Percentiles rank a stretch among this genome's conserved stretches.
Evolutionary conservation across 2,329 filamentous ascomycete genomes (phyloP).

Genomic region (Bipolaris victoriae): DNA sequence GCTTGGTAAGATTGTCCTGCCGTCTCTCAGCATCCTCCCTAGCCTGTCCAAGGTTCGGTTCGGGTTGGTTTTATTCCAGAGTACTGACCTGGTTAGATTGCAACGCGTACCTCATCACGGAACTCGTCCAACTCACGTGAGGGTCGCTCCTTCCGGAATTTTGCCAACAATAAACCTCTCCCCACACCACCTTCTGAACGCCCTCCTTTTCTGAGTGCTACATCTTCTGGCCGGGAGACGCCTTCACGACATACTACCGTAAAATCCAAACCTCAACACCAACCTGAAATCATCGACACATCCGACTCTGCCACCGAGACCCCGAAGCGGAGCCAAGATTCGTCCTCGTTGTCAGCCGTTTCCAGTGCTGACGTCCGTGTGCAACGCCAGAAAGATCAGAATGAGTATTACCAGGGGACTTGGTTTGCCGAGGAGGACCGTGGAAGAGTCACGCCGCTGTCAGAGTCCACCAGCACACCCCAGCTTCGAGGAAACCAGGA

Average conservation of each 20-base stretch:
- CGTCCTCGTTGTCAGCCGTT: slow-evolving; percentile 14
- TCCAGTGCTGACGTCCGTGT: slow-evolving; percentile 26
- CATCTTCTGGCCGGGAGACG: slow-evolving; percentile 23
- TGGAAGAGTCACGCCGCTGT: slow-evolving; percentile 17
- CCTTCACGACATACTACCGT: slow-evolving; percentile 24
- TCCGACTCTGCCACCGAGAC: slow-evolving; percentile 31
- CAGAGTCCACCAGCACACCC: slow-evolving; percentile 21
- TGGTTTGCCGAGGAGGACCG: slow-evolving; percentile 32
- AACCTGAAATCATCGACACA: slow-evolving; percentile 24
- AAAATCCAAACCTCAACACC: slow-evolving; percentile 23
- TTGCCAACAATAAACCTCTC: slow-evolving; percentile 46
- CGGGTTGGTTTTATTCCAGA: background rate
- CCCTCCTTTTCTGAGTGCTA: slow-evolving; percentile 32
- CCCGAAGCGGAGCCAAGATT: slow-evolving; percentile 27
- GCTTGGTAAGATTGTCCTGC: slow-evolving; percentile 63
- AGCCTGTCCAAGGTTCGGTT: background rate
- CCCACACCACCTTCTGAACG: slow-evolving; percentile 42
- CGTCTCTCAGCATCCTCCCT: background rate
- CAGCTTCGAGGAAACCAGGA: slow-evolving; percentile 23
- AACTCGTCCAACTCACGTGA: slow-evolving; percentile 46
- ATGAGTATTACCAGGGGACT: slow-evolving; percentile 30
- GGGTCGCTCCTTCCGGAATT: slow-evolving; percentile 40
- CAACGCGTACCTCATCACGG: slow-evolving; percentile 47
- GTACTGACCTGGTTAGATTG: slow-evolving; percentile 37
- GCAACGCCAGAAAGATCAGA: slow-evolving; percentile 23